A percentile compares a stretch with the other conserved stretches of the same genome.
Conservation (phyloP, 2,329 filamentous ascomycete genomes). For the Diplodia sapinea region DNA sequence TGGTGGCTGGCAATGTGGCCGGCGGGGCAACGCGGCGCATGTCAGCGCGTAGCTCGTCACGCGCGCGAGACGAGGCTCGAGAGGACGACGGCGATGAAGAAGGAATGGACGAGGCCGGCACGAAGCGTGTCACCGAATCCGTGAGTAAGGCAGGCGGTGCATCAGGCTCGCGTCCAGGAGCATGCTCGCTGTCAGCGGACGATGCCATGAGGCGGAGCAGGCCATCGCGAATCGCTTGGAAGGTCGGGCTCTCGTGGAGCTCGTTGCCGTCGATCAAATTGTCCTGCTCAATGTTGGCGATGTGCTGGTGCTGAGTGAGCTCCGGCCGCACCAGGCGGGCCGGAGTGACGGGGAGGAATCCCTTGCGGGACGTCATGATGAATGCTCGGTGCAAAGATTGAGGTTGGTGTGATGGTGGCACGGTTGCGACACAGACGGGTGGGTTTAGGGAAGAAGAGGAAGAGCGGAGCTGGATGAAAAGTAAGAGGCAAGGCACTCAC, state of each 20-base stretch:
- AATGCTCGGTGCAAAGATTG: background rate
- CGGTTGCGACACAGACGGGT: background rate
- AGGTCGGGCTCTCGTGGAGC: background rate
- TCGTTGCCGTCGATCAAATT: background rate
- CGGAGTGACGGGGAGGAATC: background rate
- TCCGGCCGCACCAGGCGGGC: background rate
- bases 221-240: background rate
- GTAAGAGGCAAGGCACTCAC: background rate
- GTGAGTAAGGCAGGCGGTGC: background rate
- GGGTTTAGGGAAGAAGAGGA: background rate
- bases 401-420: background rate
- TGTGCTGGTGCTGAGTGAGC: background rate
- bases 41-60: conserved; percentile 13
- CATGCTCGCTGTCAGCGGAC: background rate
- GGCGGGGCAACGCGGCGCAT: conserved; percentile 6
- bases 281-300: conserved; percentile 4
- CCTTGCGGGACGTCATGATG: conserved; percentile 8
- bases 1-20: background rate
- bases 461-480: background rate
- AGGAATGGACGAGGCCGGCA: background rate
- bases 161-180: background rate
- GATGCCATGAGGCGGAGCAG: background rate
- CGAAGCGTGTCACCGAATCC: background rate
- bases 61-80: background rate
- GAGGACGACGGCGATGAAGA: background rate